Conservation (phyloP, 768 basidiomycete genomes). For the Kwoniella botswanensis region DNA sequence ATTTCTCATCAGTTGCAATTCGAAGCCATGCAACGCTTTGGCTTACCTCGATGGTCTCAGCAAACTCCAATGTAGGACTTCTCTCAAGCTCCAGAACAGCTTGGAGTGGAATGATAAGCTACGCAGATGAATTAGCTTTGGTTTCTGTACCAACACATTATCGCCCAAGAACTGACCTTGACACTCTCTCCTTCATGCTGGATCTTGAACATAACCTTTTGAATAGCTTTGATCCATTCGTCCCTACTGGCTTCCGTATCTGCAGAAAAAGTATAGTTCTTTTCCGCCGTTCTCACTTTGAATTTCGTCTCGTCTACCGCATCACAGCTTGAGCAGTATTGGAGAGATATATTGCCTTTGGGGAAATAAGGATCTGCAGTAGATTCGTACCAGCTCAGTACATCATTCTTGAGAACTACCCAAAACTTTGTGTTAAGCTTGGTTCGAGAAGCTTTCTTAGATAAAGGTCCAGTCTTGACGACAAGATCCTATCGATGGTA, state of each 20-base stretch:
- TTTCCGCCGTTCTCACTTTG: slow-evolving; percentile 81
- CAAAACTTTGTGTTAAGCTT: slow-evolving; percentile 94
- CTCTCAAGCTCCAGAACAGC: slow-evolving; percentile 85
- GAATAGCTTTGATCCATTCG: slow-evolving; percentile 88
- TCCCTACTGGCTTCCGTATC: slow-evolving; percentile 54
- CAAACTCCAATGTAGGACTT: slow-evolving; percentile 89
- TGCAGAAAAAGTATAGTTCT: slow-evolving; percentile 60
- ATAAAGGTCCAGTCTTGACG: slow-evolving; percentile 86
- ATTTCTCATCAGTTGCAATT: slow-evolving; percentile 5
- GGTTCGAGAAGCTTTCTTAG: slow-evolving; percentile 84
- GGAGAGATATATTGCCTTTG: slow-evolving; percentile 91
- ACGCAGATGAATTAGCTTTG: slow-evolving; percentile 6
- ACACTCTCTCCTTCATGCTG: slow-evolving; percentile 96
- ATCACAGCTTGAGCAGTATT: slow-evolving; percentile 90
- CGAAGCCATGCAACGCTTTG: neutral
- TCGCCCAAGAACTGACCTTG: slow-evolving; percentile 65
- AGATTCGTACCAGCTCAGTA: slow-evolving; percentile 94
- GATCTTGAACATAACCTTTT: slow-evolving; percentile 89
- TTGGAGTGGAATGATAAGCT: slow-evolving; percentile 94
- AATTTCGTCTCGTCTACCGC: slow-evolving; percentile 76
- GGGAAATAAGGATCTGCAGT: slow-evolving; percentile 98
- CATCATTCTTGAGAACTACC: slow-evolving; percentile 95
- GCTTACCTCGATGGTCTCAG: slow-evolving; percentile 82
- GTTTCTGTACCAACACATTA: neutral
- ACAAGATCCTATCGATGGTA: slow-evolving; percentile 72